Base-by-base conservation (phyloP, 257 asterid species). In the Ilex asprella region DNA sequence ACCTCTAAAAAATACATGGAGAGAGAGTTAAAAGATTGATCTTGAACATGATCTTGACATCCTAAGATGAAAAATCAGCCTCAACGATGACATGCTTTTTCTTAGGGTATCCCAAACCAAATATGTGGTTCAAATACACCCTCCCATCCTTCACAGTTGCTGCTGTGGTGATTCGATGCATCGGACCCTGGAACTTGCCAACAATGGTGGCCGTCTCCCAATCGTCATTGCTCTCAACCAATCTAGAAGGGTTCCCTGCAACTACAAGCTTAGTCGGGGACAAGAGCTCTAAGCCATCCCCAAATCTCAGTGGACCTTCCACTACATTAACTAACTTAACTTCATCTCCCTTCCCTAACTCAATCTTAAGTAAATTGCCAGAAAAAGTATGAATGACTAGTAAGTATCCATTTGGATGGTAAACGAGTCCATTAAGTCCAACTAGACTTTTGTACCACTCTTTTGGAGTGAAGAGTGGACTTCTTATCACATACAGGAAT, bases 341-440 rank as follows among this genome's bases (percentile, higher is more conserved):
- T 70, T 72, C 56, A 12, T 77, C 74, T 2, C 77, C 84, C 30
- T 75, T 73, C 3, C 69, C 72, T 30, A 74, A 47, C 41, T 81
- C 78, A 59, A 93, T 43, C 78, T 93, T 89, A 86, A 77, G 85
- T 30, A 93, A 74, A 16, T 75, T 80, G 7, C 99, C 99, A 1
- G 94, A 67, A 30, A 84, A 50, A 10, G 99, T 87, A 61, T 93
- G 99, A 39, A 72, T 30, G 16, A 74, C 92, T 29, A 93, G 70
- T 30, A 93, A 73, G 83, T 87, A 93, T 1, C 96, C 95, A 32
- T 93, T 82, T 14, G 97, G 99, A 75, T 93, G 99, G 79, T n/a
- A 53, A 53, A 53, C 57, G 30, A 53, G 14, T n/a, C 57, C 57
- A 21, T 53, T 53, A 5, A 53, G 30, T 7, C n/a, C 30, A 21